Evolutionary conservation across 2,329 filamentous ascomycete genomes (phyloP).

Genomic region (Biscogniauxia marginata): DNA sequence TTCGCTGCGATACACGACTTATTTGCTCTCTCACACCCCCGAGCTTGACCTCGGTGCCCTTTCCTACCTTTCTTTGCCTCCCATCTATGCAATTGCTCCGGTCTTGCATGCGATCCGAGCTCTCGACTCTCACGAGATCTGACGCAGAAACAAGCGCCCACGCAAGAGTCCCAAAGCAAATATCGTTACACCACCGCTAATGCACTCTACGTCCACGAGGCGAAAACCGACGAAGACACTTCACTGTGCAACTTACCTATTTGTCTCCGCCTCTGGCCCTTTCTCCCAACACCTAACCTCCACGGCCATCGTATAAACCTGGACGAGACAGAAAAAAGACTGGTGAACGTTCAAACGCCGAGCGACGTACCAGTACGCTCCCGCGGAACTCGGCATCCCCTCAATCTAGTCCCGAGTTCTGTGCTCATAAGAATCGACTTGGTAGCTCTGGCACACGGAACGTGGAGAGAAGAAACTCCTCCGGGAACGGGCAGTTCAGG

Average conservation of each 20-base stretch:
- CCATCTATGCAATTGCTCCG: conserved; percentile 27
- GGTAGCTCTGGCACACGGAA: conserved; percentile 24
- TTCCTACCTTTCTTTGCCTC: conserved; percentile 31
- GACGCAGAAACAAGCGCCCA: conserved; percentile 31
- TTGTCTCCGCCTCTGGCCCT: conserved; percentile 6
- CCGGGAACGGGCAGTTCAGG: conserved; percentile 39
- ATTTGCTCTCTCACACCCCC: conserved; percentile 37
- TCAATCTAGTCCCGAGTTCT: conserved; percentile 21
- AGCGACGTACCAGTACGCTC: conserved; percentile 23
- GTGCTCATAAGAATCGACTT: conserved; percentile 17
- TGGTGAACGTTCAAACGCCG: conserved; percentile 16
- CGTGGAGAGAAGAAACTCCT: conserved; percentile 24
- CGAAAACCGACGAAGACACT: conserved; percentile 26
- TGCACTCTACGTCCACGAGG: conserved; percentile 31
- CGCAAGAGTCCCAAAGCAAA: conserved; percentile 26
- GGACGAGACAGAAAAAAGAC: conserved; percentile 1
- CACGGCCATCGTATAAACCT: conserved; percentile 7
- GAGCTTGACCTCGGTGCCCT: conserved; percentile 23
- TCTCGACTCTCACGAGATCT: conserved; percentile 28
- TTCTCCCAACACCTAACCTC: conserved; percentile 5
- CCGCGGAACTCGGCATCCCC: conserved; percentile 25
- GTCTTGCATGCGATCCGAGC: conserved; percentile 24
- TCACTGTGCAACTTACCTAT: conserved; percentile 27
- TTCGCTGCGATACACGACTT: conserved; percentile 36
- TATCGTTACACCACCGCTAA: conserved; percentile 32